A percentile compares a stretch with the other conserved stretches of the same genome.
Evolutionary conservation across 805 yeast genomes (phyloP).

Genomic region (Danielia oregonensis): DNA sequence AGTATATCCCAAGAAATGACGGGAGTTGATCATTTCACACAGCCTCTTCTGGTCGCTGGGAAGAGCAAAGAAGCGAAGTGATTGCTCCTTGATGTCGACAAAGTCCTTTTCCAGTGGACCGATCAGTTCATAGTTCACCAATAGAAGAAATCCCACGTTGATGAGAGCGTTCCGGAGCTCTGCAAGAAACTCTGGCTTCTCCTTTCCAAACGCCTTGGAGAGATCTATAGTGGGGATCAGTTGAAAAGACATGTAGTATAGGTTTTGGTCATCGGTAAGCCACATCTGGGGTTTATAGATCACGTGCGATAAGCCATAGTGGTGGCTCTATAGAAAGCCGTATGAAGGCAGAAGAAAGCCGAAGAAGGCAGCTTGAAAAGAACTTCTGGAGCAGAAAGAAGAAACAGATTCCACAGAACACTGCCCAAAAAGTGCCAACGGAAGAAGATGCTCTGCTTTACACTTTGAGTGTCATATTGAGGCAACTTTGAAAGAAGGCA

Average conservation of each 20-base stretch:
- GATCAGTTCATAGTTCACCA: slow-evolving; percentile 32
- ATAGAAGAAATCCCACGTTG: slow-evolving; percentile 52
- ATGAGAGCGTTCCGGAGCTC: slow-evolving; percentile 46
- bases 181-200: slow-evolving; percentile 37
- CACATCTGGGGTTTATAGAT: background rate
- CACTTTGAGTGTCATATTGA: too few species aligned
- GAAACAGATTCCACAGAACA: too few species aligned
- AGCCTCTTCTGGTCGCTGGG: slow-evolving; percentile 43
- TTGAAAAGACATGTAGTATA: slow-evolving; percentile 28
- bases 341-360: too few species aligned
- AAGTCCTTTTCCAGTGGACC: slow-evolving; percentile 43
- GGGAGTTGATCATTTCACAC: slow-evolving; percentile 52
- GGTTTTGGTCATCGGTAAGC: background rate
- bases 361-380: too few species aligned
- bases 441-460: too few species aligned
- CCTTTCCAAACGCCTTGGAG: slow-evolving; percentile 36
- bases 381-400: too few species aligned
- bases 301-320: background rate
- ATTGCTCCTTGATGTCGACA: slow-evolving; percentile 33
- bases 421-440: too few species aligned
- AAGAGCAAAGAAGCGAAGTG: slow-evolving; percentile 42
- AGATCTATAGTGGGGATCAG: slow-evolving; percentile 47
- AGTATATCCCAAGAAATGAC: slow-evolving; percentile 58
- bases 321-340: too few species aligned
- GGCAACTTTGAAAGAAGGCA: too few species aligned